Percentiles rank a stretch among this genome's conserved stretches.
phyloP scores from a whole-genome alignment of 2,329 filamentous ascomycete species.

The Thelonectria discophora region DNA sequence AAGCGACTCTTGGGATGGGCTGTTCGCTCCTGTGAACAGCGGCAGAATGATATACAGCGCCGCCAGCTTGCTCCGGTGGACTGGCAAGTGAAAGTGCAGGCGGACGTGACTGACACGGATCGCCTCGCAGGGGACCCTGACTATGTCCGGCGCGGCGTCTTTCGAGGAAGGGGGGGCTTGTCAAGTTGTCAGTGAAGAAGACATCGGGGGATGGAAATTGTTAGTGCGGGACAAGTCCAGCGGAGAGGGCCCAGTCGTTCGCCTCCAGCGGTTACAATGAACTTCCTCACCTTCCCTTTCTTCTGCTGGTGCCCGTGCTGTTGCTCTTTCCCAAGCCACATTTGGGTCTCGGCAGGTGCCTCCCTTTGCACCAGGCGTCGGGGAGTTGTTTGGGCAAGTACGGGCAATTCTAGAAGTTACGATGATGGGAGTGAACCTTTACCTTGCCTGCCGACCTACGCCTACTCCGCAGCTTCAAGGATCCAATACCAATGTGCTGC shows the following conservation, averaged over 20 bases:
- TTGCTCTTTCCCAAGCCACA: slow-evolving; percentile 13
- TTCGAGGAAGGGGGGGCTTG: slow-evolving; percentile 8
- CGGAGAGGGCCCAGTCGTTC: slow-evolving; percentile 17
- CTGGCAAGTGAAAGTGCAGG: slow-evolving; percentile 3
- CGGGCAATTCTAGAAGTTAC: background rate
- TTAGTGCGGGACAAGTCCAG: slow-evolving; percentile 36
- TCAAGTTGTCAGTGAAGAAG: slow-evolving; percentile 4
- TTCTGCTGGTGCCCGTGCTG: background rate
- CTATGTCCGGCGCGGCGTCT: slow-evolving; percentile 3
- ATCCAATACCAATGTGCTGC: slow-evolving; percentile 9
- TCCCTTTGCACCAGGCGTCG: background rate
- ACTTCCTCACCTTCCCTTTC: slow-evolving; percentile 14
- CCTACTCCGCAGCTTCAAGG: background rate
- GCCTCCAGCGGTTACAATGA: slow-evolving; percentile 30
- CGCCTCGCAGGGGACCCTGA: slow-evolving; percentile 15
- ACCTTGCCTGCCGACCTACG: background rate
- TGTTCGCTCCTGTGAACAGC: slow-evolving; percentile 8
- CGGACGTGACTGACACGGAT: slow-evolving; percentile 17
- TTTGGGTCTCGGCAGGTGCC: slow-evolving; percentile 14
- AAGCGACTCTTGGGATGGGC: slow-evolving; percentile 12
- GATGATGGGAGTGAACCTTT: background rate
- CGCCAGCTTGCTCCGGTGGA: slow-evolving; percentile 10
- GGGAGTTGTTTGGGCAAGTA: slow-evolving; percentile 4
- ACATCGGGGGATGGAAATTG: slow-evolving; percentile 32
- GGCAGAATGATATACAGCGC: slow-evolving; percentile 6